Percentiles rank a stretch among this genome's conserved stretches.
Conservation (phyloP, 164 flowering plant genomes). For the Saururus chinensis region DNA sequence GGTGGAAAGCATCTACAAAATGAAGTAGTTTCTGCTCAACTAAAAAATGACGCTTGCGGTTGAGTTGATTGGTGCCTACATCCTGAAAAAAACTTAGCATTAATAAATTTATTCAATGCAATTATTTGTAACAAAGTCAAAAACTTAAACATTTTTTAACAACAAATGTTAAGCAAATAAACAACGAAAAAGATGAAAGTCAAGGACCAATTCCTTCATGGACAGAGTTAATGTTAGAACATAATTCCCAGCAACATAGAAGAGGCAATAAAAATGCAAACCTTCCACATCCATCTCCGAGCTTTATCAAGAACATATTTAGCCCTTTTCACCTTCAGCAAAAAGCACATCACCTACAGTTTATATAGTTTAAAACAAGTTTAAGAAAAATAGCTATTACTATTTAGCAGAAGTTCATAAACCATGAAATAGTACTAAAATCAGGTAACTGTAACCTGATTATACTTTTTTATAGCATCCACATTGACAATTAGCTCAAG, state of each 20-base stretch:
- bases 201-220: too few relatives aligned
- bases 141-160: background rate
- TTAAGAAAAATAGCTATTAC: background rate
- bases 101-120: background rate
- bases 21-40: conserved; percentile 95
- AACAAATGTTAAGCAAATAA: too few relatives aligned
- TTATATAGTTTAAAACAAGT: too few relatives aligned
- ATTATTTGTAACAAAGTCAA: background rate
- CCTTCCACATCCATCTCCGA: conserved; percentile 99
- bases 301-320: conserved; percentile 93
- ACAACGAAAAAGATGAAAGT: too few relatives aligned
- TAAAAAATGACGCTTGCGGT: conserved; percentile 68
- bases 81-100: conserved; percentile 30
- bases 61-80: conserved; percentile 34
- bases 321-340: conserved; percentile 92
- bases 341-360: conserved; percentile 80
- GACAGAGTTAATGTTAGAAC: too few relatives aligned
- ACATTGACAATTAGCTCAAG: conserved; percentile 89
- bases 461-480: conserved; percentile 84
- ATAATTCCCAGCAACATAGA: background rate
- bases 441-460: conserved; percentile 54
- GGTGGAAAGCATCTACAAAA: conserved; percentile 98
- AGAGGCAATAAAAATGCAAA: conserved; percentile 7
- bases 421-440: conserved; percentile 6
- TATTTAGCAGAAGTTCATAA: background rate